A percentile compares a stretch with the other conserved stretches of the same genome.
Conservation (phyloP, 169 alveolate genomes). For the Babesia gibsoni region DNA sequence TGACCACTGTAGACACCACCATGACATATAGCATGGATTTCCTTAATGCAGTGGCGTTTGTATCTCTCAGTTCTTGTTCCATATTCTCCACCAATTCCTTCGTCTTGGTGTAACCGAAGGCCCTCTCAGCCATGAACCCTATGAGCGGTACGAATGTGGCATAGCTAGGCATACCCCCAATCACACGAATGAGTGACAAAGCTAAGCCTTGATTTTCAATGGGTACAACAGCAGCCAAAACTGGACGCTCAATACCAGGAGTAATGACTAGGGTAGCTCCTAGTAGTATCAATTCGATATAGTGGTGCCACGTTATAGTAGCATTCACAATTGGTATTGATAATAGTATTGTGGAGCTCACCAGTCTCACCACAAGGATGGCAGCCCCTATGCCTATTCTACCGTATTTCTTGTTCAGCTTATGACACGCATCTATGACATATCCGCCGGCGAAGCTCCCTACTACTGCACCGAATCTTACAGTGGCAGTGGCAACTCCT, state of each 20-base stretch:
- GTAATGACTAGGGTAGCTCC: slow-evolving; percentile 88
- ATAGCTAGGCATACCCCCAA: slow-evolving; percentile 85
- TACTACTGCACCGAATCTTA: slow-evolving; percentile 81
- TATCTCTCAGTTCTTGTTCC: background rate
- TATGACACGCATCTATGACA: slow-evolving; percentile 79
- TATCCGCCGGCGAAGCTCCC: slow-evolving; percentile 90
- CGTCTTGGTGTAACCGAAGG: background rate
- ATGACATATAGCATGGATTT: slow-evolving; percentile 10
- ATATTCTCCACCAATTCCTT: background rate
- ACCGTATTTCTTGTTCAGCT: slow-evolving; percentile 79
- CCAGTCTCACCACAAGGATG: slow-evolving; percentile 72
- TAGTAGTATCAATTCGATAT: slow-evolving; percentile 68
- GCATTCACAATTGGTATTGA: slow-evolving; percentile 67
- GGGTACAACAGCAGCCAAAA: slow-evolving; percentile 85
- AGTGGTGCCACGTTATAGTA: slow-evolving; percentile 42
- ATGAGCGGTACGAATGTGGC: slow-evolving; percentile 84
- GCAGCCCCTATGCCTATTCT: slow-evolving; percentile 80
- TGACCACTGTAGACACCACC: background rate
- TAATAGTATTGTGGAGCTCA: slow-evolving; percentile 62
- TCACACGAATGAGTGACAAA: slow-evolving; percentile 76
- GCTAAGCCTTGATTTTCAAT: slow-evolving; percentile 86
- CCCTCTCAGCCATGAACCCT: background rate
- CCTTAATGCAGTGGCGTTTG: background rate
- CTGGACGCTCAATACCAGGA: slow-evolving; percentile 86
- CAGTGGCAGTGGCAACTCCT: slow-evolving; percentile 78